Conservation (phyloP, 2,329 filamentous ascomycete genomes). For the Teratosphaeria zuluensis region DNA sequence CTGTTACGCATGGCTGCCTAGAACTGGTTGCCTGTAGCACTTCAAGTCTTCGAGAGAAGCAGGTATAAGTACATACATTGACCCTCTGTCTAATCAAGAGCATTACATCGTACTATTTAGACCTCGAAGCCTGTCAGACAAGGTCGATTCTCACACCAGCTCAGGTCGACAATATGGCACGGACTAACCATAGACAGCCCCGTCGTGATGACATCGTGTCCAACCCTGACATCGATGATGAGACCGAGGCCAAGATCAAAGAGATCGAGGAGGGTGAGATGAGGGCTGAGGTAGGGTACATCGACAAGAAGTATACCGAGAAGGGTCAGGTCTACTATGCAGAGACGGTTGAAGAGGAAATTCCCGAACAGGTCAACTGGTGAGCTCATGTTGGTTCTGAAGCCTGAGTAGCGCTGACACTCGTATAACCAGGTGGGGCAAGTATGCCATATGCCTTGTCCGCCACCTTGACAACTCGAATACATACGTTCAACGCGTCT, state of each 20-base stretch:
- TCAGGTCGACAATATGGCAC: too few relatives aligned
- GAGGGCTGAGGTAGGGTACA: constrained; percentile 16
- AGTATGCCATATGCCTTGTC: constrained; percentile 9
- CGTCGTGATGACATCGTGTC: too few relatives aligned
- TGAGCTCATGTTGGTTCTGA: background rate
- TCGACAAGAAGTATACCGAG: constrained; percentile 19
- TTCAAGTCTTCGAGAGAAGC: too few relatives aligned
- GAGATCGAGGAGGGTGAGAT: constrained; percentile 20
- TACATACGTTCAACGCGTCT: constrained; percentile 12
- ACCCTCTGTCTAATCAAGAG: too few relatives aligned
- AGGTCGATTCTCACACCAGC: too few relatives aligned
- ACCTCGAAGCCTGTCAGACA: too few relatives aligned
- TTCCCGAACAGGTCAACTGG: constrained; percentile 20
- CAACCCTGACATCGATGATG: constrained; percentile 12
- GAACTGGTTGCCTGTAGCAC: too few relatives aligned
- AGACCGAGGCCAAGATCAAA: constrained; percentile 15
- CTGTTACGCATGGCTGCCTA: too few relatives aligned
- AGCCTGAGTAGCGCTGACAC: background rate
- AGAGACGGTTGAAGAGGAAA: constrained; percentile 19
- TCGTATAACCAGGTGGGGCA: constrained; percentile 9
- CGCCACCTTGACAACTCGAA: constrained; percentile 11
- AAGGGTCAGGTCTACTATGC: constrained; percentile 18
- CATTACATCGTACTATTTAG: too few relatives aligned
- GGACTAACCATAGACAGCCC: background rate
- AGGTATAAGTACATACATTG: too few relatives aligned